Conservation (phyloP, 306 rosid genomes). For the Clitoria ternatea region DNA sequence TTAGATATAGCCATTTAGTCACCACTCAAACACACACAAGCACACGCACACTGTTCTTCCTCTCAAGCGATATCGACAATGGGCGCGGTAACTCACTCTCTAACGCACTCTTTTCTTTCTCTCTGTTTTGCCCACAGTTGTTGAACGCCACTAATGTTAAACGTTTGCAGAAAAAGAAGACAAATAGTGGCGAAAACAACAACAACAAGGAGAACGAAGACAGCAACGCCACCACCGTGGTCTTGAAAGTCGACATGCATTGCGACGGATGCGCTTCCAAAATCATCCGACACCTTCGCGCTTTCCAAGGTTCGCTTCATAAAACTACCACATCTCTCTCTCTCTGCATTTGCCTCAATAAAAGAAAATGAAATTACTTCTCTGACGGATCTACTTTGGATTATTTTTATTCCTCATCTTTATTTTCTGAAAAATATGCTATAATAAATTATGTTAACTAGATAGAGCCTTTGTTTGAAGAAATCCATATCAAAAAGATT, state of each 20-base stretch:
- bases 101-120: not conserved
- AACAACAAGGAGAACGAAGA: slow-evolving; percentile 26
- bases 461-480: no score
- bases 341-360: not conserved
- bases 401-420: no score
- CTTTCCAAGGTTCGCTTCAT: slow-evolving; percentile 37
- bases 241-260: slow-evolving; percentile 63
- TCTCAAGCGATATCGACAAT: not conserved
- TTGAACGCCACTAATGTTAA: no score
- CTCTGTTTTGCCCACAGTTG: slow-evolving; percentile 13
- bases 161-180: slow-evolving; percentile 45
- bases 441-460: no score
- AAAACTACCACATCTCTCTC: not conserved
- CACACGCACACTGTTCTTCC: not conserved
- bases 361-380: no score
- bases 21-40: not conserved
- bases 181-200: slow-evolving; percentile 29
- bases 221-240: slow-evolving; percentile 30
- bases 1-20: no score
- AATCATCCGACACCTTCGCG: slow-evolving; percentile 34
- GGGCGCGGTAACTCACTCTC: slow-evolving; percentile 22
- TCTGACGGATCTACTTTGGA: no score
- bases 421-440: no score
- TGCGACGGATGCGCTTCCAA: slow-evolving; percentile 76
- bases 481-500: no score